Base-by-base conservation (phyloP, 208 protist species). In the Acanthamoeba triangularis region DNA sequence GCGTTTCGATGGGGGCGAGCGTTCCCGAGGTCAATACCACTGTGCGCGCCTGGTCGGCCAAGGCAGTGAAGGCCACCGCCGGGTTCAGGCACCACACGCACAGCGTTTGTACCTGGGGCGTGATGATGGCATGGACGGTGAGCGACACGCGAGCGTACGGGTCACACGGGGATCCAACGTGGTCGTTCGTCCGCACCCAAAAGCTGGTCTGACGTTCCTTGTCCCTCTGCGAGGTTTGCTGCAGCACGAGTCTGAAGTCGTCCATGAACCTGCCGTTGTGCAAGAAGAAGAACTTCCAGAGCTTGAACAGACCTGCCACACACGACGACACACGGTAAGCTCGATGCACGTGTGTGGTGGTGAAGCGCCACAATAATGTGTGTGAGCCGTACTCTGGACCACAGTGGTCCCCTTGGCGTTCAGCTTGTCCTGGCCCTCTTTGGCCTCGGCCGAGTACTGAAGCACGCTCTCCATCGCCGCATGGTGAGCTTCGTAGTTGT, bases 1-100 rank as follows among this genome's bases (percentile, higher is more conserved):
- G 98, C 33, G 98, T 97, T 33, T 97, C 87, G 63, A 99, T 98
- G 5, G 99, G 99, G 0, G 98, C 97, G 20, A 99, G 96, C n/a
- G 99, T 99, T 16, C 99, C 99, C 30, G 98, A 99, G 16, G 99
- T 99, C 18, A 99, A 97, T n/a, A 99, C 97, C 18, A 99, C 93
- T 2, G 87, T 72, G 41, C 80, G 87, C 28, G 85, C 87, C 61
- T 78, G 25, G 5, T 94, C 69, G 18, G 91, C 91, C 8, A 95
- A 28, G 25, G 65, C 18, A 11, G 80, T n/a, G 91, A 97, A 97
- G 0, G 96, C 96, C 65, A 97, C 96, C 5, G 95, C 95, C 23
- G 96, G 96, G 65, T 96, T 97, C 72, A 97, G 41, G 59, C 96
- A 97, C 96, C 96, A 97, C 20, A 97, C 72, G 59, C 92, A 94